Evolutionary conservation across 176 grass and related monocot genomes (phyloP).

Genomic region (sorghum (Sorghum bicolor)): DNA sequence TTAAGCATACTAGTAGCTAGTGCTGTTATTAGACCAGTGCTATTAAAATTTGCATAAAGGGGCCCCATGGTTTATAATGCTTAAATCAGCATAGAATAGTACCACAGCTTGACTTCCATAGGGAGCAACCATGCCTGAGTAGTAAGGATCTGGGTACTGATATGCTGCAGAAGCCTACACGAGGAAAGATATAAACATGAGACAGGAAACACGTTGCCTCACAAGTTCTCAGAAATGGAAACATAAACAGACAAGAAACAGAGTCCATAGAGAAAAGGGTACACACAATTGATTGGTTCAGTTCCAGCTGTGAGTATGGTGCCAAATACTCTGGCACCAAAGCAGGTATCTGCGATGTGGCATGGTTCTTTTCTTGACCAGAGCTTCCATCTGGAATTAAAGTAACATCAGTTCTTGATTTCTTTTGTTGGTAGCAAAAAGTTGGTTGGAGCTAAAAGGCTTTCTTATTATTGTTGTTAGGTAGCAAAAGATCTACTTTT

Average conservation of each 20-base stretch:
- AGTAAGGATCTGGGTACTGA: conserved; percentile 84
- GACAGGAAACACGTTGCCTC: background rate
- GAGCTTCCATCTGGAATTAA: conserved; percentile 49
- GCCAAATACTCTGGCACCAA: conserved; percentile 63
- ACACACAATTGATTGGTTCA: conserved; percentile 75
- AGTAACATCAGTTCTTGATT: background rate
- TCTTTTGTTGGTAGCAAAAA: background rate
- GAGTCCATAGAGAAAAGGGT: conserved; percentile 15
- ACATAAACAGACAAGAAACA: background rate
- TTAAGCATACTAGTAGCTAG: background rate
- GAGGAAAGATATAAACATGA: conserved; percentile 32
- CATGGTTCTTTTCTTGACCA: conserved; percentile 50
- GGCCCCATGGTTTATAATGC: background rate
- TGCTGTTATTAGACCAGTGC: background rate
- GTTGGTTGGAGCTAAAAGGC: background rate
- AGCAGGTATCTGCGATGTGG: conserved; percentile 50
- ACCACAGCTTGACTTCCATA: conserved; percentile 87
- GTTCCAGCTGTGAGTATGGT: conserved; percentile 73
- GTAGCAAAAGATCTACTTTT: background rate
- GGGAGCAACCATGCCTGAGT: conserved; percentile 60
- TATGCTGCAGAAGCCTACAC: conserved; percentile 82
- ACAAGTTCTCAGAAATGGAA: background rate
- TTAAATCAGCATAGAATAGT: conserved; percentile 30
- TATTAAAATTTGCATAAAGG: background rate
- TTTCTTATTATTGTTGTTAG: background rate